phyloP scores from a whole-genome alignment of 148 eudicot genomes.

The Vaccinium darrowii region DNA sequence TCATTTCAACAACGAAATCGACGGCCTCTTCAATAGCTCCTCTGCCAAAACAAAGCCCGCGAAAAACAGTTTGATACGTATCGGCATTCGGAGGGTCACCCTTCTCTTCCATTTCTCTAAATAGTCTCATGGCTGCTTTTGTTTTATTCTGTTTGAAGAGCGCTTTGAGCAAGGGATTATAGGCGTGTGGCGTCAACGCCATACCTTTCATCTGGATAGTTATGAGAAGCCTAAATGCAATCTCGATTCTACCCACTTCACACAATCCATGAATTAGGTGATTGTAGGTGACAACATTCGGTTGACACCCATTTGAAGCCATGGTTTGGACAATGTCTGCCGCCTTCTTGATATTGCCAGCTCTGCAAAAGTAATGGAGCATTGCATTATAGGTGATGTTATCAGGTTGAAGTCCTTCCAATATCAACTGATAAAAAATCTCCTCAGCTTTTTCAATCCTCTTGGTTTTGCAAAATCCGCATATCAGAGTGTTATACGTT shows the following conservation, averaged over 20 bases:
- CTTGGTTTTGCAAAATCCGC: background rate
- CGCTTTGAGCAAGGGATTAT: constrained; percentile 79
- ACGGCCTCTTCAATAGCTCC: constrained; percentile 90
- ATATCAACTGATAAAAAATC: constrained; percentile 87
- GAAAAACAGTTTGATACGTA: constrained; percentile 62
- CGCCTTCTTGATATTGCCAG: background rate
- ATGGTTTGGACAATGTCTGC: background rate
- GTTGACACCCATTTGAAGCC: constrained; percentile 75
- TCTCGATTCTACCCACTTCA: constrained; percentile 69
- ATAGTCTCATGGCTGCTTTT: constrained; percentile 69
- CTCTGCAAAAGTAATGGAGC: background rate
- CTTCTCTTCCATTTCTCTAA: constrained; percentile 82
- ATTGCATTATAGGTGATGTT: background rate
- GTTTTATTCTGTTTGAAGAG: constrained; percentile 57
- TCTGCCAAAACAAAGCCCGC: constrained; percentile 87
- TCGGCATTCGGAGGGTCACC: constrained; percentile 73
- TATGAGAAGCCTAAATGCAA: constrained; percentile 73
- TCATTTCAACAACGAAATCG: constrained; percentile 68
- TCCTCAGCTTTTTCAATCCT: constrained; percentile 39
- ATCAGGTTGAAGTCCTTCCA: constrained; percentile 90
- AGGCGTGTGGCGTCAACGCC: constrained; percentile 66
- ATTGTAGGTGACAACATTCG: constrained; percentile 85
- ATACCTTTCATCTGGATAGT: constrained; percentile 81
- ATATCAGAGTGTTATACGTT: background rate
- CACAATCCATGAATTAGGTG: constrained; percentile 82